Base-by-base conservation (phyloP, 2,329 filamentous ascomycete species). In the Diaporthe vexans region DNA sequence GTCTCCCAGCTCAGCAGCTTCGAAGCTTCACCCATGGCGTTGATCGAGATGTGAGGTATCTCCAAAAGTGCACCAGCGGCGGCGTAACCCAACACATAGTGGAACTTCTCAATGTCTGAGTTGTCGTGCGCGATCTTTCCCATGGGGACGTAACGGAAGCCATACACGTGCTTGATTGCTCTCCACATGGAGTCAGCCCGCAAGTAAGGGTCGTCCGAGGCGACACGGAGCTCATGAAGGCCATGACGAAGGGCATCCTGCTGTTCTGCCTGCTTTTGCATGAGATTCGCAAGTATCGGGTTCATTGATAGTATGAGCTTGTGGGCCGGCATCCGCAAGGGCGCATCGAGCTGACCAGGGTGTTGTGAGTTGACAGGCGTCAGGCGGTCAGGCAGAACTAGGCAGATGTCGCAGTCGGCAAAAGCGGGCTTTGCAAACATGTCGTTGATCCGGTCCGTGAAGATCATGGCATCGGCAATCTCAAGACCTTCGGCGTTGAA, bases 11-110 rank as follows among this genome's bases (percentile, higher is more conserved):
- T 86, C 56, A 94, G 79, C 6, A 91, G 85, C 70, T 87, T 85
- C 48, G 87, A 84, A 1, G 91, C 91, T 75, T 93, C 86, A 63
- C 91, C 88, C 35, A 92, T 83, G 48, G 91, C 92, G 48, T 90
- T 88, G 59, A 86, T 82, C 15, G 88, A 84, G 35, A 94, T 86
- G 33, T 87, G 86, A 3, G 84, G 85, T 79, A 92, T 88, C 54
- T 85, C 84, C 21, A 94, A 84, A 52, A 90, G 83, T 67, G 89
- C 85, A 0, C 91, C 92, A 7, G 91, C 89, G 35, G 91, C 91
- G 59, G 91, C 88, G 78, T 93, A 93, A 33, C 90, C 90, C 26
- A 94, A 82, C n/a, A 88, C 88, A 76, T 90, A 89, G 43, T 87
- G 83, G 74, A 91, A 86, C 26, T 75, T 75, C 24, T 76, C 75